phyloP scores from a whole-genome alignment of 2,329 filamentous ascomycete genomes.

The Colletotrichum lentis region DNA sequence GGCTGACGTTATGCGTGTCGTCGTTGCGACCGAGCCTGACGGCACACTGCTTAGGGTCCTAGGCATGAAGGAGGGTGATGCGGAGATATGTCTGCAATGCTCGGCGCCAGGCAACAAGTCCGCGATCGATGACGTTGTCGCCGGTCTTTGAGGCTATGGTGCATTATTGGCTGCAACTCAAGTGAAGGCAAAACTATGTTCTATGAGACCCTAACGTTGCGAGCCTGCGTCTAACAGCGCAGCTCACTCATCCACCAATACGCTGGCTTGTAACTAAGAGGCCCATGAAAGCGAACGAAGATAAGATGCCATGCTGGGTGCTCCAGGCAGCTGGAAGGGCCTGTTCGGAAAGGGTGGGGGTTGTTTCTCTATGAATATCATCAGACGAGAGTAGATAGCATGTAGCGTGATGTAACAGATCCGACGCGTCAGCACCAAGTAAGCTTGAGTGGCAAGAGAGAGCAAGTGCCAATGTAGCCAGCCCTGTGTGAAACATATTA shows the following conservation, averaged over 20 bases:
- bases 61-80: background rate
- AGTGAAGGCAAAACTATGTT: background rate
- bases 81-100: conserved; percentile 16
- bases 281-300: background rate
- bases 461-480: background rate
- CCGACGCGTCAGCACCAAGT: conserved; percentile 10
- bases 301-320: background rate
- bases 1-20: conserved; percentile 28
- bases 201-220: background rate
- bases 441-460: background rate
- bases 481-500: conserved; percentile 20
- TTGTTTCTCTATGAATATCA: background rate
- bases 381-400: conserved; percentile 16
- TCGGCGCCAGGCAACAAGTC: conserved; percentile 18
- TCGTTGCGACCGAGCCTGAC: conserved; percentile 12
- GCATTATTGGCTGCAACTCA: background rate
- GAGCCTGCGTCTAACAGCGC: background rate
- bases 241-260: background rate
- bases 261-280: background rate
- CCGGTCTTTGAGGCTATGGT: background rate
- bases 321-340: no score
- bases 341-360: background rate
- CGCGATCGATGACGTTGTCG: background rate
- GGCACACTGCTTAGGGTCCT: background rate
- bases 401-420: background rate